Evolutionary conservation across 805 yeast genomes (phyloP), one percentile per base, ranked within the genome.

Genomic region (Saccharomyces eubayanus): DNA sequence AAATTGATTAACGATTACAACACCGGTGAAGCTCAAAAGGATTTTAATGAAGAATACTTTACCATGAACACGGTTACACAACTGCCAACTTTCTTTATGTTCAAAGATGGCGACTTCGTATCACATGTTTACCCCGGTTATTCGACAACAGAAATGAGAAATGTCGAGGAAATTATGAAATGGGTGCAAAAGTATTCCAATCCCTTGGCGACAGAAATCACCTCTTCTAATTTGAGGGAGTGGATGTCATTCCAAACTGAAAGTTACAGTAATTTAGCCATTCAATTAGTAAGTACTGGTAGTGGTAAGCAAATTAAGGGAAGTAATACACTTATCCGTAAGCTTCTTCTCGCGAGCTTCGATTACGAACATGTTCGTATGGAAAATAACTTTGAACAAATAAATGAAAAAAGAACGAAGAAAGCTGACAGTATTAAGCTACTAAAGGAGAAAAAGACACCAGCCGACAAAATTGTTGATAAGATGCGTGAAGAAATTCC

Each of bases 111-210:
- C 51, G 72, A 81, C 12, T 63, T 80, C 53, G 62, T 78, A 31
- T 77, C 87, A 0, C 70, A 72, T 4, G 76, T 83, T 5, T 84
- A 68, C 58, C 86, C 80, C 59, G 82, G 80, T 53, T 82, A 80
- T 68, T 82, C 84, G 0, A 79, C 89, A 6, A 81, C 80, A 49
- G 88, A 85, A 59, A 76, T 79, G 53, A 75, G 94, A 57, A 76
- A 80, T 57, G 67, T 68, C 16, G 72, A 72, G 24, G 67, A 71
- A 43, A 72, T 87, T 9, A 63, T 74, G 57, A 64, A 76, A 14
- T 87, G 85, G 73, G 68, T 87, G 29, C 63, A 67, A 30, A 67
- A 71, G 48, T 74, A 79, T 58, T 72, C 80, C 20, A 66, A 72
- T 48, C 89, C 91, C 5, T 66, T 76, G 11, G 68, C 81, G 48